These are phyloP conservation scores for Phytophthora sp. DNA, from an alignment of 352 stramenopile genomes.

Conservation along the genomic window DNA sequence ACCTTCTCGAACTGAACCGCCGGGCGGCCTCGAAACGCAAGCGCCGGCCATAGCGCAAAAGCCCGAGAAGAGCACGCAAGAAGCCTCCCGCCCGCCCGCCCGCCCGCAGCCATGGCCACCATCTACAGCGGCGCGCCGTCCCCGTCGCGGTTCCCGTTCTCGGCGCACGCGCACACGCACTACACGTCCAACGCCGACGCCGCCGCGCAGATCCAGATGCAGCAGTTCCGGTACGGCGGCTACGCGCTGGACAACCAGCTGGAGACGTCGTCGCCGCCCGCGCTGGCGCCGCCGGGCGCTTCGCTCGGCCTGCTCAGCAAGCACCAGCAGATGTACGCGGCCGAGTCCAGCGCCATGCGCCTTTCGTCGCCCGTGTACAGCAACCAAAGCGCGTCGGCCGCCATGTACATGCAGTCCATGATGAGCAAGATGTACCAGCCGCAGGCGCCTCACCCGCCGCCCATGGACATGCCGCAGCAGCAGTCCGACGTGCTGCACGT, in stretches of 20 bases:
- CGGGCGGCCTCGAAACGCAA: conserved; percentile 8
- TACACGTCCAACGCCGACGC: conserved; percentile 60
- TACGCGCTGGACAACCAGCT: conserved; percentile 48
- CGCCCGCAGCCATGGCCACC: conserved; percentile 61
- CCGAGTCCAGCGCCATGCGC: conserved; percentile 25
- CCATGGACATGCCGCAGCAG: conserved; percentile 31
- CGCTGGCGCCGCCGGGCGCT: conserved; percentile 38
- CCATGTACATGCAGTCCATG: conserved; percentile 68
- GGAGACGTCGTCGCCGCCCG: conserved; percentile 43
- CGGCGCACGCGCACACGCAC: conserved; percentile 61
- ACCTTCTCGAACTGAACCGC: conserved; percentile 26
- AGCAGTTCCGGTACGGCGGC: conserved; percentile 62
- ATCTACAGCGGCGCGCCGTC: conserved; percentile 72
- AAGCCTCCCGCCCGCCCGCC: background rate
- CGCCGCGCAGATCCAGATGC: conserved; percentile 56
- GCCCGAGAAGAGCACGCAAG: conserved; percentile 20
- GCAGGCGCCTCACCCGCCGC: conserved; percentile 57
- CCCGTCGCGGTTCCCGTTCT: conserved; percentile 66
- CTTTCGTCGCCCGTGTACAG: conserved; percentile 36
- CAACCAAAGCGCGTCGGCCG: conserved; percentile 32
- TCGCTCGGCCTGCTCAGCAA: conserved; percentile 47
- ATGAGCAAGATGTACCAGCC: conserved; percentile 70
- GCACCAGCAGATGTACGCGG: conserved; percentile 38
- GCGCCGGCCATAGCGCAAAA: conserved; percentile 29
- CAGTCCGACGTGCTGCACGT: conserved; percentile 64